A percentile compares a stretch with the other conserved stretches of the same genome.
Evolutionary conservation across 495 filamentous ascomycete species (phyloP).

Genomic region (Parmelia sp.): DNA sequence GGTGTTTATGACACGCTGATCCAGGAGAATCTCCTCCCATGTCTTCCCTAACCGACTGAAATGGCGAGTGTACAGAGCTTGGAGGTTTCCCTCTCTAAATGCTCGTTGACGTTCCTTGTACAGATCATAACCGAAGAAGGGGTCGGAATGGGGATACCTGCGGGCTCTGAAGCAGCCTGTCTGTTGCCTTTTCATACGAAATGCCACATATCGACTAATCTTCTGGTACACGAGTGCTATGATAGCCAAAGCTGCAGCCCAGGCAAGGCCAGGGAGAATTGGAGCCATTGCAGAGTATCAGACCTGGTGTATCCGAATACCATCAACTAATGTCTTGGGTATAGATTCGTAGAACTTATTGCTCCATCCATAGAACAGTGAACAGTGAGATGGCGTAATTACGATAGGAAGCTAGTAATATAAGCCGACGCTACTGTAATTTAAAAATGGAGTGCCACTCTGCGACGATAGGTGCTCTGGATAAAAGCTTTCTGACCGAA

Average conservation of each 20-base stretch:
- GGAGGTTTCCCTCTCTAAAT: not conserved
- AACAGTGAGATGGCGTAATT: not conserved
- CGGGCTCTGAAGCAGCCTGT: constrained; percentile 1
- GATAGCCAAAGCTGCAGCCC: constrained; percentile 3
- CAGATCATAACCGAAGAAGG: not conserved
- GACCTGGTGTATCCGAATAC: not conserved
- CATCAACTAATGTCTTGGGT: not conserved
- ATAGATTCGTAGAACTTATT: not conserved
- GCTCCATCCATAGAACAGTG: not conserved
- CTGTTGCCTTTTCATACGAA: constrained; percentile 1
- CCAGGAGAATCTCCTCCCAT: not conserved
- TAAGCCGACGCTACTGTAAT: not conserved
- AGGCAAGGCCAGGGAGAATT: constrained; percentile 1
- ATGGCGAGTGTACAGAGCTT: constrained; percentile 3
- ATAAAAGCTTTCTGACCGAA: too few species aligned
- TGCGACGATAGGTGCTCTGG: too few species aligned
- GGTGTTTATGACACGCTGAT: constrained; percentile 1
- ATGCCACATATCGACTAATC: not conserved
- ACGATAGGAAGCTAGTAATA: not conserved
- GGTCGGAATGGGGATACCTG: constrained; percentile 1
- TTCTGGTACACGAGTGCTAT: not conserved
- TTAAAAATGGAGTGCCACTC: too few species aligned
- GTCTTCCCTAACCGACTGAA: constrained; percentile 1
- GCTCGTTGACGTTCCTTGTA: not conserved
- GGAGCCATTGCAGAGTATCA: not conserved